Base-by-base conservation (phyloP, 1,284 basidiomycete species). In the Ganoderma resinaceum region DNA sequence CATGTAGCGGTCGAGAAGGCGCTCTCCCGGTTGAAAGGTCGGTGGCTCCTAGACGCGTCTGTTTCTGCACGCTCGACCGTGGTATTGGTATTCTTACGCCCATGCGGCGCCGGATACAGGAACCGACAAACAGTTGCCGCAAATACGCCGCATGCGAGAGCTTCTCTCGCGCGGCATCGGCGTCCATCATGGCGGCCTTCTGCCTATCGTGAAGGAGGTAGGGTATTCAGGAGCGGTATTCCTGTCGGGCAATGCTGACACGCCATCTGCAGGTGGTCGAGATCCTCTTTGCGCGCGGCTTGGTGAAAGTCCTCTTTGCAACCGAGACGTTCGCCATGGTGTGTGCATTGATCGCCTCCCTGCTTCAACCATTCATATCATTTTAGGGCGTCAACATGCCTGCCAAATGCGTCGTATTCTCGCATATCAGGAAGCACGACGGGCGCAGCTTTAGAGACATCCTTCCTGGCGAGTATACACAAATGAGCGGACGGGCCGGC, bases 241-340 rank as follows among this genome's bases (percentile, higher is more conserved):
- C 18, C 18, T 5, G 38, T 38, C 16, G 18, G 12, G 33, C 12
- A 35, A 14, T 52, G 33, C 63, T 63, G n/a, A 63, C 9, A 40
- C 53, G 23, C 38, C 23, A 14, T 23, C n/a, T 46, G 35, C 61
- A 97, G 94, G 90, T 98, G 11, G 97, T 99, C 20, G 97, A 99
- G 79, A 93, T 99, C 53, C 85, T 99, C 20, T 99, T 99, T 78
- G 94, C 96, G 11, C 90, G 96, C 42, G 98, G 98, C 29, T 84
- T 99, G 46, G 97, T 99, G 69, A 99, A 99, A 81, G 92, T 99
- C 20, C 83, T 99, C 12, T 99, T 99, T 77, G 98, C 98, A 0
- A 99, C 98, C 0, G 98, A 99, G 81, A 99, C 98, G 0, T 99
- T 99, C 79, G 98, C 98, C 0, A 99, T 99, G 98, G 95, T 95